Evolutionary conservation across 768 basidiomycete species (phyloP), one percentile per base, ranked within the genome.

Genomic region (Pholiota microspora): DNA sequence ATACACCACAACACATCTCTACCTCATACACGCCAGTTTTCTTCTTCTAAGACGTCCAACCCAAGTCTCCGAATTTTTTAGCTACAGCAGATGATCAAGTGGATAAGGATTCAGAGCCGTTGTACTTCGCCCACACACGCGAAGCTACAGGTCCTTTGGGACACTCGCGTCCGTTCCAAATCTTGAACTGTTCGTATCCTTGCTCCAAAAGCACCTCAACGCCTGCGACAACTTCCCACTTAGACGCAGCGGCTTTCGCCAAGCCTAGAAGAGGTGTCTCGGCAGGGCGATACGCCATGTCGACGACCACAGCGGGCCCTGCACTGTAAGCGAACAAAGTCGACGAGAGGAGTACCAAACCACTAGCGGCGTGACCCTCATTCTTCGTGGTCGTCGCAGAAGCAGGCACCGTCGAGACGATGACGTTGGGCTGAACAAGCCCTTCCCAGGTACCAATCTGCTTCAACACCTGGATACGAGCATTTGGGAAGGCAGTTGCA

Each of bases 251-350:
- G 34, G 67, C 63, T 60, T 78, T 76, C 3, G 92, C 94, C 12
- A 96, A 70, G 49, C 68, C 66, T 23, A 98, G 71, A 51, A 99
- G 69, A 0, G 94, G 87, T 12, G 96, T 98, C 61, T 84, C 79
- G 2, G 86, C 82, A 0, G 95, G 97, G 61, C 87, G 87, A 69
- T 98, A 98, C 16, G 95, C 94, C 88, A 97, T 90, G 62, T 99
- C 97, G 9, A 98, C 78, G 9, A 94, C 87, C 1, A 87, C 88
- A n/a, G 77, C 74, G 1, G 73, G 73, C 0, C 81, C 76, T 38
- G 71, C 67, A 7, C 66, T 69, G 57, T 80, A 78, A 1, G 71
- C 67, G 59, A 93, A 88, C 18, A 97, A 64, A 10, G 75, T 71
- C 7, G 60, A 53, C 2, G 89, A 79, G 10, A 95, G 74, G 32